Evolutionary conservation across 345 rosid genomes (phyloP).

Genomic region (Syzygium grande): DNA sequence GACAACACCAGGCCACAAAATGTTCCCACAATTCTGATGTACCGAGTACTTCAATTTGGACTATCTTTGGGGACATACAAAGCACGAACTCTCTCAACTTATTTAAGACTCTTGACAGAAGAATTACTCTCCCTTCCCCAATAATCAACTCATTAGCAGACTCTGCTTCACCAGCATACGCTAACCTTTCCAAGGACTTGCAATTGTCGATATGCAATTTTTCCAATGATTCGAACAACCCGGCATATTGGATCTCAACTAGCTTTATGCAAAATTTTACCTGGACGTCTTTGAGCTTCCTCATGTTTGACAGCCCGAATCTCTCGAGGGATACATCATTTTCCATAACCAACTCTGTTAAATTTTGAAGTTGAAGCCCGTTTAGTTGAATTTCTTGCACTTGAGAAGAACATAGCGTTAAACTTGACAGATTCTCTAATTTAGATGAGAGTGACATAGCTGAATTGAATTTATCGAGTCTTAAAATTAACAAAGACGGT

Average conservation of each 20-base stretch:
- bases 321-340: rapidly evolving
- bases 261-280: too few species aligned
- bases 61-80: neutral
- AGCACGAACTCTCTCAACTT: rapidly evolving
- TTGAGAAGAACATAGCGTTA: rapidly evolving
- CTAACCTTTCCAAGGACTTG: neutral
- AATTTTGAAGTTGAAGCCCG: neutral
- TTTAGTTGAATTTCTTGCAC: neutral
- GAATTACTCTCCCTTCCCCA: neutral
- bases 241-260: too few species aligned
- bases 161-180: neutral
- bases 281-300: too few species aligned
- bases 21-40: neutral
- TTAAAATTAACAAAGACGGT: neutral
- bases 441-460: neutral
- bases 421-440: neutral
- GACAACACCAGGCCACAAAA: rapidly evolving
- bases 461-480: rapidly evolving
- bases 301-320: too few species aligned
- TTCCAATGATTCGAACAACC: too few species aligned
- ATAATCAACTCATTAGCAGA: neutral
- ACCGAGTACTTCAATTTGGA: neutral
- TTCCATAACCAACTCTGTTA: too few species aligned
- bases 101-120: neutral
- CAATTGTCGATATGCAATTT: rapidly evolving